Conservation (phyloP, 1,139 yeast genomes). For the Blastobotrys illinoisensis region DNA sequence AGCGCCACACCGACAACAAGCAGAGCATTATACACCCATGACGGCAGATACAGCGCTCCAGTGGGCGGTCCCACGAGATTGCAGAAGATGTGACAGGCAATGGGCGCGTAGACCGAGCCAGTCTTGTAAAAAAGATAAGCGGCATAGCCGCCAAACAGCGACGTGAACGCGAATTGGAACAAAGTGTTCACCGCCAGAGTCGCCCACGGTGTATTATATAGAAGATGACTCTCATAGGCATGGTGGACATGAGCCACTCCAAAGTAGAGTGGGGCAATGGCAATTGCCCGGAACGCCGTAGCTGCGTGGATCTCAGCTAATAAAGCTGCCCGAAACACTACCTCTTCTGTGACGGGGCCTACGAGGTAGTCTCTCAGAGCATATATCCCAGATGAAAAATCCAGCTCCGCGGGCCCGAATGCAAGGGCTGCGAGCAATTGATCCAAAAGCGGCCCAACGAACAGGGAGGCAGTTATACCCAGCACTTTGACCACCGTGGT, state of each 20-base stretch:
- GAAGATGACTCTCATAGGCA: conserved; percentile 49
- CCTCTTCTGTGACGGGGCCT: conserved; percentile 88
- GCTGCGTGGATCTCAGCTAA: conserved; percentile 21
- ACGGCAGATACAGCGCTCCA: not conserved
- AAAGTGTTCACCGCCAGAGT: conserved; percentile 26
- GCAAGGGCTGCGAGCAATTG: conserved; percentile 24
- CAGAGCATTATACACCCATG: conserved; percentile 38
- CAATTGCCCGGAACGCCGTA: conserved; percentile 12
- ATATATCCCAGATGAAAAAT: conserved; percentile 32
- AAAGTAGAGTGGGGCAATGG: conserved; percentile 63
- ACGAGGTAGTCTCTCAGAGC: conserved; percentile 63
- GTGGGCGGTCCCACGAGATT: conserved; percentile 75
- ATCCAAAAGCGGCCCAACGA: conserved; percentile 55
- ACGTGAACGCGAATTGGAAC: conserved; percentile 68
- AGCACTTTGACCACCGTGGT: conserved; percentile 11
- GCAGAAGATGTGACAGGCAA: conserved; percentile 66
- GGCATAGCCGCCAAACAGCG: conserved; percentile 74
- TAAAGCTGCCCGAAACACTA: conserved; percentile 66
- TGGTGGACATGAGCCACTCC: conserved; percentile 94
- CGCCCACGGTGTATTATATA: not conserved
- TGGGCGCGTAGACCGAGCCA: conserved; percentile 56
- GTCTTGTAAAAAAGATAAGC: conserved; percentile 51
- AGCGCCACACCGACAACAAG: conserved; percentile 41
- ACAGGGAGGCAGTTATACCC: conserved; percentile 31
- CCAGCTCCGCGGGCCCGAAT: conserved; percentile 23